phyloP scores from a whole-genome alignment of 2,329 filamentous ascomycete genomes.

The Claviceps sorghi region DNA sequence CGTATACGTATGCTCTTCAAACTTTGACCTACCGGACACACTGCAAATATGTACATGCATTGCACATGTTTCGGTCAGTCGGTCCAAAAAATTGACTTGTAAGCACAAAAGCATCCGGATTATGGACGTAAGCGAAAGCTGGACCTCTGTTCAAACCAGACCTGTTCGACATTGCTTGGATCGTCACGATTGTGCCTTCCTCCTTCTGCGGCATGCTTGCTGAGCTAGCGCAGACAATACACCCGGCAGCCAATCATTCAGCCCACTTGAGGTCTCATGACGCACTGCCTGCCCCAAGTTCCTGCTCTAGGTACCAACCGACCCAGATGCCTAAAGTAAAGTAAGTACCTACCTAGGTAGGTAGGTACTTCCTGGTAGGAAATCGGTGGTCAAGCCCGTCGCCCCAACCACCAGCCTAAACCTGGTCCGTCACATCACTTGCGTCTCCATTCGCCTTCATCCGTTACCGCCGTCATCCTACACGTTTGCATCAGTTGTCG shows the following conservation, averaged over 20 bases:
- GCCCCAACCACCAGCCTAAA: slow-evolving; percentile 10
- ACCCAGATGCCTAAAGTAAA: too few species aligned
- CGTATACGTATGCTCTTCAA: too few species aligned
- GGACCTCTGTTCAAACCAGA: neutral
- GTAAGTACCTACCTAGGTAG: neutral
- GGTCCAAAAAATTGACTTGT: too few species aligned
- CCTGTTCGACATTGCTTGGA: neutral
- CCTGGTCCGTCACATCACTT: neutral
- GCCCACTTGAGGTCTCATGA: slow-evolving; percentile 19
- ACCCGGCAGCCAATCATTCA: neutral
- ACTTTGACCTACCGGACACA: too few species aligned
- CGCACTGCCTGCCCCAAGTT: slow-evolving; percentile 12
- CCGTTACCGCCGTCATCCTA: slow-evolving; percentile 2
- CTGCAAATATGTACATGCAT: too few species aligned
- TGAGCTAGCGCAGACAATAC: neutral
- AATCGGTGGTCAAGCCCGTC: neutral
- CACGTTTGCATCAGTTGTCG: neutral
- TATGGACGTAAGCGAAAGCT: too few species aligned
- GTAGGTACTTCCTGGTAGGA: too few species aligned
- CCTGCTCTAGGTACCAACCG: too few species aligned
- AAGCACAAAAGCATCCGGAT: too few species aligned
- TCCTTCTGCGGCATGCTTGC: neutral
- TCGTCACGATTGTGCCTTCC: neutral
- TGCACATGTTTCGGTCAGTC: too few species aligned
- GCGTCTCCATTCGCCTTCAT: neutral